phyloP scores from a whole-genome alignment of 139 green algal genomes.

The Chlorella vulgaris region DNA sequence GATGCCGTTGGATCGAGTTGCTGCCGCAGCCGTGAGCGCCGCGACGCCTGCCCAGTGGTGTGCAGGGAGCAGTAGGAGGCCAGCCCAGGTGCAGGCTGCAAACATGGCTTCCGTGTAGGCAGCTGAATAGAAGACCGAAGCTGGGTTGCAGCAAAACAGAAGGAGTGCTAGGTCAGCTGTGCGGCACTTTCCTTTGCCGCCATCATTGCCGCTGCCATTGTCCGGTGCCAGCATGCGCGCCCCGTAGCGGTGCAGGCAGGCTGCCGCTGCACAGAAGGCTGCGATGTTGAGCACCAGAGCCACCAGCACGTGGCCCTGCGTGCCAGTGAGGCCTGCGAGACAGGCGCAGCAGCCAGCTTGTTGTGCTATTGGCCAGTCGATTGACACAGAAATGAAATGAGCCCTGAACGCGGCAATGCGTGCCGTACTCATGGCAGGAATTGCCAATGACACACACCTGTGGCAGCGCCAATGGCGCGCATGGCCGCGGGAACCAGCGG shows the following conservation, averaged over 20 bases:
- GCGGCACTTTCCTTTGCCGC: not conserved
- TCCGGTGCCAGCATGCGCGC: not conserved
- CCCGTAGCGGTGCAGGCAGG: slow-evolving; percentile 34
- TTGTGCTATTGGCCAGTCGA: too few species aligned
- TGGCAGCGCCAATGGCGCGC: not conserved
- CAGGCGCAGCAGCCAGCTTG: not conserved
- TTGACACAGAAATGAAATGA: too few species aligned
- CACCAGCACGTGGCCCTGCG: not conserved
- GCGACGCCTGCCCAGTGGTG: slow-evolving; percentile 17
- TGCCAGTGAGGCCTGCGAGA: not conserved
- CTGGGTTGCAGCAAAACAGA: slow-evolving; percentile 80
- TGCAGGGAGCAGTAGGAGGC: slow-evolving; percentile 47
- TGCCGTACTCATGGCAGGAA: too few species aligned
- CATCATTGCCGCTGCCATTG: too few species aligned
- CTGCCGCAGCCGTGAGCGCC: not conserved
- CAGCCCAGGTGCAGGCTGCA: slow-evolving; percentile 61
- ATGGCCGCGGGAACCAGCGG: slow-evolving; percentile 72
- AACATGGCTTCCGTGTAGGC: slow-evolving; percentile 90
- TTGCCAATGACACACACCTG: not conserved
- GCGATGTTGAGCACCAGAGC: slow-evolving; percentile 49
- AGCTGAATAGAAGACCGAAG: slow-evolving; percentile 81
- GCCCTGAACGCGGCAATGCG: too few species aligned
- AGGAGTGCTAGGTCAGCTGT: slow-evolving; percentile 57
- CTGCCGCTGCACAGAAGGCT: slow-evolving; percentile 46
- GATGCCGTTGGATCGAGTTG: slow-evolving; percentile 63